phyloP scores from a whole-genome alignment of 768 basidiomycete genomes.

The Leccinum incarnatum region DNA sequence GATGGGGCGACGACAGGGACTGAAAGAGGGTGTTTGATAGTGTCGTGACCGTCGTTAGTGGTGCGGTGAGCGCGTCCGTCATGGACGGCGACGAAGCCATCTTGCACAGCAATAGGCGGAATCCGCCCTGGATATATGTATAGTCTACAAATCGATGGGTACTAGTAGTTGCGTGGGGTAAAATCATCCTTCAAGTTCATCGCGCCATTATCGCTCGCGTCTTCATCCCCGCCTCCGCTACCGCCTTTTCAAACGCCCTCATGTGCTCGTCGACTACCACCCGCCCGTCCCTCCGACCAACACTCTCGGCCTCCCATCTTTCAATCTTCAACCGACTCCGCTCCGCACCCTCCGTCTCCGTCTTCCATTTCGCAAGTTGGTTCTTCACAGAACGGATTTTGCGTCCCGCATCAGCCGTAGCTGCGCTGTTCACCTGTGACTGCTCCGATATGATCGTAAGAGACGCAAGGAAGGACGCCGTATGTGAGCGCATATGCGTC shows the following conservation, averaged over 20 bases:
- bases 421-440: slow-evolving; percentile 84
- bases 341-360: slow-evolving; percentile 85
- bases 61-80: slow-evolving; percentile 59
- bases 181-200: slow-evolving; percentile 31
- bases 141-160: slow-evolving; percentile 23
- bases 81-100: slow-evolving; percentile 37
- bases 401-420: slow-evolving; percentile 80
- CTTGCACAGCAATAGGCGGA: background rate
- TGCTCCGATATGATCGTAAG: slow-evolving; percentile 81
- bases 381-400: slow-evolving; percentile 86
- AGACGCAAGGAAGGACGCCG: slow-evolving; percentile 69
- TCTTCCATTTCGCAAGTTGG: slow-evolving; percentile 73
- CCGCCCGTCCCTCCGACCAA: slow-evolving; percentile 52
- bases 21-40: slow-evolving; percentile 70
- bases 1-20: slow-evolving; percentile 65
- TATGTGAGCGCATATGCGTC: slow-evolving; percentile 67
- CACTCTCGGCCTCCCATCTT: slow-evolving; percentile 69
- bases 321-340: slow-evolving; percentile 73
- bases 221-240: slow-evolving; percentile 70
- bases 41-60: slow-evolving; percentile 58
- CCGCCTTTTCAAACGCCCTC: slow-evolving; percentile 67
- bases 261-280: slow-evolving; percentile 76
- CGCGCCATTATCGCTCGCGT: slow-evolving; percentile 82
- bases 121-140: background rate
- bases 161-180: slow-evolving; percentile 11